Conservation (phyloP, 257 asterid species). For the Schizonepeta tenuifolia region DNA sequence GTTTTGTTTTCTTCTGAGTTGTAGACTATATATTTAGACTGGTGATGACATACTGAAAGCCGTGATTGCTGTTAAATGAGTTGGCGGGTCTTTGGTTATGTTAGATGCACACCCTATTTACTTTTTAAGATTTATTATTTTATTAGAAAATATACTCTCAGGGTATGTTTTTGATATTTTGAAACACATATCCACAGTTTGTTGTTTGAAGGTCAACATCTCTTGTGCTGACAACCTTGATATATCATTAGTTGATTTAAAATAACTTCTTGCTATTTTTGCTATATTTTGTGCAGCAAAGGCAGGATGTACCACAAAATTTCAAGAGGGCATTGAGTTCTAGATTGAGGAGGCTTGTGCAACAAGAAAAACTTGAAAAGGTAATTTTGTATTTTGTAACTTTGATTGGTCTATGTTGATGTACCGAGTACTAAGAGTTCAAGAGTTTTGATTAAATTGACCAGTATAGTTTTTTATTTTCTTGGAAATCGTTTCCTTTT, state of each 20-base stretch:
- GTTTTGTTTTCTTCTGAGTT: too few species aligned
- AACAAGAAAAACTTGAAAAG: constrained; percentile 88
- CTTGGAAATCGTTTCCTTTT: background rate
- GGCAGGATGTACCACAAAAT: constrained; percentile 75
- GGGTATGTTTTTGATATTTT: too few species aligned
- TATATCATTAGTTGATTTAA: background rate
- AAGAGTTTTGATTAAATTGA: background rate
- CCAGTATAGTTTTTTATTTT: background rate
- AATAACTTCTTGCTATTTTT: background rate
- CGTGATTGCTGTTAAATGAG: background rate
- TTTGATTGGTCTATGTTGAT: constrained; percentile 6
- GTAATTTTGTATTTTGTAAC: constrained; percentile 43
- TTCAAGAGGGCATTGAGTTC: constrained; percentile 74
- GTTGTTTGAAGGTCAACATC: too few species aligned
- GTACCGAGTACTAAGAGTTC: background rate
- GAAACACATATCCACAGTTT: too few species aligned
- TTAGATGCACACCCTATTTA: too few species aligned
- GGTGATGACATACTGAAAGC: too few species aligned
- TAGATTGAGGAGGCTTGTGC: constrained; percentile 89
- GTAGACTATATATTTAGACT: too few species aligned
- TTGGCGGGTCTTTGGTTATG: too few species aligned
- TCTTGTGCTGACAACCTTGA: too few species aligned
- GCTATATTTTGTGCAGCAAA: constrained; percentile 59
- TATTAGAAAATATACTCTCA: too few species aligned
- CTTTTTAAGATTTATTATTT: too few species aligned